Base-by-base conservation (phyloP, 1,284 basidiomycete genomes). In the Papiliotrema fonsecae region DNA sequence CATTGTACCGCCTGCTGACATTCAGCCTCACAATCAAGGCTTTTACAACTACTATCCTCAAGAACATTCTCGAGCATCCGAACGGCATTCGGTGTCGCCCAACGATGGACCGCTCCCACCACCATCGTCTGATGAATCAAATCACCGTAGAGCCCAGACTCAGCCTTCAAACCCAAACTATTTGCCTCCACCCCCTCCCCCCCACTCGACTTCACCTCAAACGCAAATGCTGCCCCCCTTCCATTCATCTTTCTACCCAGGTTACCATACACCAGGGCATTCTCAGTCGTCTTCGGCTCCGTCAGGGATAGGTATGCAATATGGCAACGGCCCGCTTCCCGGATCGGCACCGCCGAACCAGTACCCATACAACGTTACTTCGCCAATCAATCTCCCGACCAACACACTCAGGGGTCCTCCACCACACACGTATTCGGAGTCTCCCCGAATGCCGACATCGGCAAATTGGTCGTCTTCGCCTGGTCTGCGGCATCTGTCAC, bases 401-500 rank as follows among this genome's bases (percentile, higher is more conserved):
- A 37, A 25, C 21, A 27, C 24, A 16, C 43, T 35, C 32, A 31
- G 45, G 18, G 38, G 38, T 21, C 45, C 45, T 18, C 50, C 51
- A 7, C 48, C 38, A 9, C 49, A 54, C 32, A 43, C n/a, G n/a
- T n/a, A 43, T 7, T 55, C 18, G 19, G 49, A 56, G 30, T 54
- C 58, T 21, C 51, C 58, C 2, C 25, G 56, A 34, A 39, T 54
- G n/a, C 42, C 47, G n/a, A 27, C 22, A 5, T n/a, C 36, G 27
- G 21, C 6, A 10, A 46, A 32, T 4, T 59, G 47, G 32, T 52
- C 53, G 10, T 51, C 59, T 6, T 56, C 59, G 13, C 58, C 61
- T 4, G 55, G 51, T 31, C 43, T 57, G 10, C 53, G 51, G 22
- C 50, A 57, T 22, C 38, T 63, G 4, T 63, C 61, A 6, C 61